These are phyloP conservation scores for Debaryomyces robertsiae DNA, from an alignment of 1,139 yeast genomes.

Conservation along the genomic window DNA sequence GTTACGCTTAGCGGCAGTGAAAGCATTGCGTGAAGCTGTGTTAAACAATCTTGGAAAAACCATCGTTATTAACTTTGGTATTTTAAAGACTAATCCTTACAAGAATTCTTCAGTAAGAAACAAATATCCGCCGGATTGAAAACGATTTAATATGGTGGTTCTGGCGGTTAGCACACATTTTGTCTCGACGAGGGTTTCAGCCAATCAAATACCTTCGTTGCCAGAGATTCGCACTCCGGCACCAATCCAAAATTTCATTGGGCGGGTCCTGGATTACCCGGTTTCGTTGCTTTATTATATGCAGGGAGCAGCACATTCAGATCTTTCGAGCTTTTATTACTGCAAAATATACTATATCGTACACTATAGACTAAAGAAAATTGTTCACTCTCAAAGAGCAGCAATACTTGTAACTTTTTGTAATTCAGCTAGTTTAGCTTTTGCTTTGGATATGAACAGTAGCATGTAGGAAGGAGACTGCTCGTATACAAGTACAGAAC, in stretches of 20 bases:
- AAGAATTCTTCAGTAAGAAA: constrained; percentile 8
- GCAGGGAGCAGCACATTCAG: background rate
- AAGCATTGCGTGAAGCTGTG: constrained; percentile 86
- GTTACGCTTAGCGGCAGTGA: constrained; percentile 87
- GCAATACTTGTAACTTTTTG: too few relatives aligned
- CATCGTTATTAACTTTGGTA: constrained; percentile 45
- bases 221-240: constrained; percentile 14
- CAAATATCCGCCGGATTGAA: constrained; percentile 6
- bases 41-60: constrained; percentile 91
- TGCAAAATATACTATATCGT: constrained; percentile 5
- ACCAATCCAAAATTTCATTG: constrained; percentile 13
- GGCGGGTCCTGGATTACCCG: constrained; percentile 15
- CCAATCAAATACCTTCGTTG: constrained; percentile 22
- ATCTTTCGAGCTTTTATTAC: constrained; percentile 1
- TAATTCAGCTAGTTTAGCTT: constrained; percentile 7
- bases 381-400: too few relatives aligned
- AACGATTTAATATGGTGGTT: constrained; percentile 7
- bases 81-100: constrained; percentile 18
- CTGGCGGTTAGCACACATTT: constrained; percentile 10
- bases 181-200: constrained; percentile 11
- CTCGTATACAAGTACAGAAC: constrained; percentile 26
- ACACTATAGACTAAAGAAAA: constrained; percentile 1
- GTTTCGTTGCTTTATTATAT: constrained; percentile 1
- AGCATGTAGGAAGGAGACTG: constrained; percentile 23
- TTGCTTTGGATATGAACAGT: constrained; percentile 19